Evolutionary conservation across 2,329 filamentous ascomycete genomes (phyloP), one percentile per base, ranked within the genome.

Genomic region (Nothophaeocryptopus gaeumannii): DNA sequence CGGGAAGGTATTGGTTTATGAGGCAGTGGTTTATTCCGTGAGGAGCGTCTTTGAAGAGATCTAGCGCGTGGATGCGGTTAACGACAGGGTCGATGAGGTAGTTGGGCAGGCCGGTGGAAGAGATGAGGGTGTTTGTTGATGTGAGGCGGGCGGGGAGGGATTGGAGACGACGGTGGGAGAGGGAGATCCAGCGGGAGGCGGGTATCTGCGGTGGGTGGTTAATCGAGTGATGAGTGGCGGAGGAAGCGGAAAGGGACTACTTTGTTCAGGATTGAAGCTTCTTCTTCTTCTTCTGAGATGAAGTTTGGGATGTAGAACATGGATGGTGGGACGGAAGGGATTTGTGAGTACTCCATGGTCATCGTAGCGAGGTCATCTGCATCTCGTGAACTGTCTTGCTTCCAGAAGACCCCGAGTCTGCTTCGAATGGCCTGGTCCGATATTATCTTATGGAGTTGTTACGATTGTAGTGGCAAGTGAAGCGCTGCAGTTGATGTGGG

Each of bases 1-100:
- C 89, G 0, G 88, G 83, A 1, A 78, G 78, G 68, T 97, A 99
- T 68, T 96, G 91, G 65, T 99, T 99, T 60, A 97, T 83, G 33
- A 97, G 77, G 39, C 95, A 89, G 71, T 97, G 93, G 62, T 97
- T 99, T 2, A 92, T 89, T 3, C 75, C 77, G 64, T 97, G 91
- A 5, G 88, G 88, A 43, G 90, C 88, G 14, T 75, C 66, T 2
- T 67, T 54, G 63, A 85, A 86, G 10, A 84, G 71, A 3, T 70
- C 70, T 0, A 79, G 61, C 2, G 62, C 56, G 15, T 72, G 57
- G 53, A 77, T 72, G 32, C 80, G 85, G 3, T 80, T 70, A 43
- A 93, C 71, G 39, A 95, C 74, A 2, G 89, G 89, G 0, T 79
- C 73, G 32, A 78, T 71, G 5, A 97, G 82, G 84, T 89, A 97